Evolutionary conservation across 208 protist genomes (phyloP).

Genomic region (Phytomonas francai): DNA sequence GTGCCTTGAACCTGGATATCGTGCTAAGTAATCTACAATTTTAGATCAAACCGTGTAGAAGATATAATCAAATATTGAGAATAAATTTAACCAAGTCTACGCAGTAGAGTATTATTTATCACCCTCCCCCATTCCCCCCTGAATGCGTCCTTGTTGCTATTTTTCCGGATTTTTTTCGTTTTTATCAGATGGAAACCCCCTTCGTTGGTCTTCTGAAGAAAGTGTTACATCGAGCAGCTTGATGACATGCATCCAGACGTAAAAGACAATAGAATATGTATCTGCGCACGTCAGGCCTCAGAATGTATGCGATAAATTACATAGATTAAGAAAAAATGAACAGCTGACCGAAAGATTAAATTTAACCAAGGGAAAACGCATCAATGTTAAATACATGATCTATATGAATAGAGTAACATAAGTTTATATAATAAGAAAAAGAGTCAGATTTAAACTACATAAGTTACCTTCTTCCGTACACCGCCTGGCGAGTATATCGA

Average conservation of each 20-base stretch:
- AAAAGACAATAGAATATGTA: conserved; percentile 1
- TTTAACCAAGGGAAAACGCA: not conserved
- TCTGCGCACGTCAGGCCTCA: not conserved
- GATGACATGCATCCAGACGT: not conserved
- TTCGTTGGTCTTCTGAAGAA: not conserved
- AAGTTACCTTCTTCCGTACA: conserved; percentile 1
- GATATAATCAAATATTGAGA: conserved; percentile 3
- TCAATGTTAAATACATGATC: not conserved
- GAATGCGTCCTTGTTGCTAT: not conserved
- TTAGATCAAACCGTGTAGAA: not conserved
- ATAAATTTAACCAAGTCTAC: conserved; percentile 1
- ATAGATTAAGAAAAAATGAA: conserved; percentile 11
- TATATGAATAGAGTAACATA: not conserved
- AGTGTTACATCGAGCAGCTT: conserved; percentile 10
- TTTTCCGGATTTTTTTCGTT: conserved; percentile 5
- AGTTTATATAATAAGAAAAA: not conserved
- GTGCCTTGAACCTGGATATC: not conserved
- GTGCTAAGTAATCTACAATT: conserved; percentile 12
- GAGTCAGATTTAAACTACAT: conserved; percentile 18
- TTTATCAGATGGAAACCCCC: not conserved
- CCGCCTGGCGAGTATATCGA: not conserved
- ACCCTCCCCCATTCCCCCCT: not conserved
- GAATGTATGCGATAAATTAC: conserved; percentile 6
- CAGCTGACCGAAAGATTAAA: conserved; percentile 8
- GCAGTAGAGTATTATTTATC: not conserved